phyloP scores from a whole-genome alignment of 225 moss, liverwort and hornwort genomes.

The Neckera pumila region DNA sequence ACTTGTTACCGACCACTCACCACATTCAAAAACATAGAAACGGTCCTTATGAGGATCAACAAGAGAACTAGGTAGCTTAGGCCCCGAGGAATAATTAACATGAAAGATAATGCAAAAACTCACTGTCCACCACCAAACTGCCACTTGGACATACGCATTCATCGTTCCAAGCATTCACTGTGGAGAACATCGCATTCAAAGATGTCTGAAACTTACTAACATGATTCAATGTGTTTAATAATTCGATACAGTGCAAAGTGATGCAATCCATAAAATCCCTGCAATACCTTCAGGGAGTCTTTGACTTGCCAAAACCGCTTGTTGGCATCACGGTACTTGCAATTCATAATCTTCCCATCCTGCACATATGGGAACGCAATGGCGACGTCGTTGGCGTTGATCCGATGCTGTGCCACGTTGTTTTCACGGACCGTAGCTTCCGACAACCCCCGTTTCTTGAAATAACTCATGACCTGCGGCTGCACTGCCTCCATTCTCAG shows the following conservation, averaged over 20 bases:
- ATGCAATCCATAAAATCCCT: constrained; percentile 59
- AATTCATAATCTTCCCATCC: constrained; percentile 78
- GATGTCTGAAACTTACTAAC: background rate
- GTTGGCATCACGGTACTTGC: constrained; percentile 71
- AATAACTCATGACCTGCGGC: constrained; percentile 13
- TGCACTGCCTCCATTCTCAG: constrained; percentile 36
- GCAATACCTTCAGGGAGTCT: constrained; percentile 68
- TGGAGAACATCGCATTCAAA: background rate
- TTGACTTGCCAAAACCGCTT: constrained; percentile 93
- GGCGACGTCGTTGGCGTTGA: constrained; percentile 8
- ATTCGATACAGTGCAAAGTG: constrained; percentile 21
- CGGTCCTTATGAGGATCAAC: background rate
- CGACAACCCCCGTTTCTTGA: constrained; percentile 33
- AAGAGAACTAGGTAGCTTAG: background rate
- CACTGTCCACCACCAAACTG: background rate
- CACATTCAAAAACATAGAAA: background rate
- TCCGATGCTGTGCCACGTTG: constrained; percentile 24
- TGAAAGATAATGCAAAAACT: background rate
- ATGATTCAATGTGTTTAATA: background rate
- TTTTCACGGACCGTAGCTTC: constrained; percentile 30
- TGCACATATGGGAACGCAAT: constrained; percentile 81
- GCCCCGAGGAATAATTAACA: background rate
- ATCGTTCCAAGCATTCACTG: background rate
- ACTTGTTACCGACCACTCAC: background rate
- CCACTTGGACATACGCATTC: background rate